Evolutionary conservation across 768 basidiomycete genomes (phyloP), one percentile per base, ranked within the genome.

Genomic region (Podaxis sp.): DNA sequence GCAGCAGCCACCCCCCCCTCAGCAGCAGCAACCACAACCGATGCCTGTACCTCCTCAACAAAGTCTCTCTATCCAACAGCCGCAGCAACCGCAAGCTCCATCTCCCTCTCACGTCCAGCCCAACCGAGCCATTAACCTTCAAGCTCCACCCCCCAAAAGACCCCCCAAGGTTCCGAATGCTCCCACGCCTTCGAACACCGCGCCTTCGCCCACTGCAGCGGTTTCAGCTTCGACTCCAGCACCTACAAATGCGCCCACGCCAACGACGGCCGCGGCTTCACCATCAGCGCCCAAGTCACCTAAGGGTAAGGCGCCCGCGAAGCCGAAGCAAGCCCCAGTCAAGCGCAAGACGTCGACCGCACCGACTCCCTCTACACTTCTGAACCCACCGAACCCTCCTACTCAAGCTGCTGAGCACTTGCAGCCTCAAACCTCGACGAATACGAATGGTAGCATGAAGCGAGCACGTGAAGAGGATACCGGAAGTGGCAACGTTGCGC

Each of bases 241-340:
- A 1, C 75, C 77, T 48, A 53, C 66, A 6, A 82, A 74, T 59
- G 80, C 82, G 0, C 71, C 82, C 0, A 88, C 87, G 4, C 86
- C 88, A 9, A 80, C 79, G 9, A 75, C 81, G 17, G 76, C 80
- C 24, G 79, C 80, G 26, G 79, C 82, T 38, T 89, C 89, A 9
- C 89, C 90, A 1, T 84, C 84, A 68, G 82, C 81, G 4, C 84
- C 88, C 1, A 92, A 87, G 72, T 92, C 91, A 3, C 91, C 91
- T 0, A 89, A 87, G 69, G 72, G 72, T 57, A 90, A 85, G 71
- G 69, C 77, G n/a, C 33, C 33, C 33, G 33, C 33, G 33, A 89
- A 84, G 73, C 61, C 79, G 15, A 87, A 82, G 39, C 66, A 68
- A 11, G n/a, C 68, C 7, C 60, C 71, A 42, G 64, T 68, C 11